Base-by-base conservation (phyloP, 805 yeast genomes). In the Osmozyma mogii region DNA sequence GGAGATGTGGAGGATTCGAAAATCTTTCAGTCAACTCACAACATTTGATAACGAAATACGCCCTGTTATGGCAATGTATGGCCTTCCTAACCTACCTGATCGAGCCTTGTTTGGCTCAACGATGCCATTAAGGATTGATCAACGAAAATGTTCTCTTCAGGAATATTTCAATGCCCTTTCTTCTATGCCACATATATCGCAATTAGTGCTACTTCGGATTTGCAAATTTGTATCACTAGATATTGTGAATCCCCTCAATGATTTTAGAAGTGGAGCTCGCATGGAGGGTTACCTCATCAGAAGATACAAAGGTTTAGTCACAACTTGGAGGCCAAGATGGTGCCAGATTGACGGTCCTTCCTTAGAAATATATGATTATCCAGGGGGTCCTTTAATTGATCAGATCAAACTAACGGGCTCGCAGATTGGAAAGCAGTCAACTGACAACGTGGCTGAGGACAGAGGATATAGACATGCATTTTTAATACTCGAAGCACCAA, bases 1-100 rank as follows among this genome's bases (percentile, higher is more conserved):
- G 36, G 84, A 78, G 43, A 70, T 83, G 62, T 88, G 94, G 80
- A 67, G 76, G 41, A 74, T 84, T 30, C 61, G 75, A 24, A 85
- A 85, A 45, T 53, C 75, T 2, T 69, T 75, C 35, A 57, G 70
- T 1, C 79, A 78, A 42, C 56, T 89, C n/a, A 38, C 61, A 5
- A 61, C 66, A 7, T 64, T 88, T 37, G 94, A 85, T 52, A 52
- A 57, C 14, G 72, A 67, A 22, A 58, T 84, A 8, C 63, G 85
- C 38, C 71, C 71, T 4, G 50, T 59, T 8, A 54, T 62, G 11
- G 69, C 66, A 34, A 62, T 63, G 33, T 68, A 74, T 28, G 72
- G 75, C 15, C 53, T 80, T 17, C 81, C 87, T 0, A 57, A 65
- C 6, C 49, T 84, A 13, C 94, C 94, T 1, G 88, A 80, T 10